Base-by-base conservation (phyloP, 768 basidiomycete species). In the Naematelia encephala region DNA sequence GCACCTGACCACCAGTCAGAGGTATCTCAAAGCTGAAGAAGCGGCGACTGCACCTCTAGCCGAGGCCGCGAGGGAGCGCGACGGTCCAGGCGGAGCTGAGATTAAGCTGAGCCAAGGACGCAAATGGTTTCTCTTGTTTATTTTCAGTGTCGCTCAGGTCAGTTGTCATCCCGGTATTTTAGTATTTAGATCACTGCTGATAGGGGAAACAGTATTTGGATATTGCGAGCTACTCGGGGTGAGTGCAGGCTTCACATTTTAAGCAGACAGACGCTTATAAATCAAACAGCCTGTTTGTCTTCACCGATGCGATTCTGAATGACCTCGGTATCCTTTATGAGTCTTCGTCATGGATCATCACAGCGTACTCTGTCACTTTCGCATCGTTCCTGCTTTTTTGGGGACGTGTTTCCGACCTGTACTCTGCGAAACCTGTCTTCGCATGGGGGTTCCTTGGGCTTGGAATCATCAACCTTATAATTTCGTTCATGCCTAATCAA, bases 351-450 rank as follows among this genome's bases (percentile, higher is more conserved):
- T 62, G 61, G 64, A 48, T 61, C 51, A 57, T 64, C 50, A 64
- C 60, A 16, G 43, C 64, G 10, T 63, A 63, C 39, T 49, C 63
- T 3, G 61, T 69, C 23, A 69, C 68, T 4, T 69, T 69, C 45
- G 28, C 62, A 3, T 44, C 64, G 12, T 69, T 69, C 55, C 58
- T 69, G 13, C 64, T 66, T 14, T 59, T 66, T 56, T 69, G 59
- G 59, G 68, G 68, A 1, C 56, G 68, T 16, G 57, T 66, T 1
- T 22, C 68, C 2, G 68, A 69, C 42, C 56, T 67, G 14, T 70
- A 61, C 56, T 67, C 65, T 16, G 58, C 68, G 34, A 60, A 63
- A 39, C 51, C 54, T 4, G 60, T 66, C 45, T 70, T 70, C 51
- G 30, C 60, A 21, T 60, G 39, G 28, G 69, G 69, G 25, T 68